Percentiles rank a stretch among this genome's conserved stretches.
Evolutionary conservation across 257 asterid genomes (phyloP).

Genomic region (Handroanthus guayacan): DNA sequence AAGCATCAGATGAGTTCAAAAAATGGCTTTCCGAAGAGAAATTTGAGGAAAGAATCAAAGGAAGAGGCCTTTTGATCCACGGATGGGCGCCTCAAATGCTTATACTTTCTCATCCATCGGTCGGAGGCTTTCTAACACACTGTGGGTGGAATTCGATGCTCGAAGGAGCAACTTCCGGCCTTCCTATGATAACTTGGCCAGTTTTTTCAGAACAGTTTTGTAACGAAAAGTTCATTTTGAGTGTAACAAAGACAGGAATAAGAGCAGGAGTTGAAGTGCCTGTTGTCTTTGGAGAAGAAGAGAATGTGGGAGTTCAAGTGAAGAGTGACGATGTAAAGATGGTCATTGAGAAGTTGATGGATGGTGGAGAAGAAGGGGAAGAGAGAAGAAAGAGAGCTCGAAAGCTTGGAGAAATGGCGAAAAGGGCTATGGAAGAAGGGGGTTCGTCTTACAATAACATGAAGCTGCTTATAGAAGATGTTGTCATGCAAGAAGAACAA

Average conservation of each 20-base stretch:
- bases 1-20: slow-evolving; percentile 39
- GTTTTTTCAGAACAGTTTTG: slow-evolving; percentile 63
- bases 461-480: slow-evolving; percentile 44
- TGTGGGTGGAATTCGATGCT: slow-evolving; percentile 76
- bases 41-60: slow-evolving; percentile 49
- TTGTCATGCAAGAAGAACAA: slow-evolving; percentile 30
- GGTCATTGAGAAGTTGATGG: slow-evolving; percentile 39
- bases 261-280: slow-evolving; percentile 55
- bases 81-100: slow-evolving; percentile 73
- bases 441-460: slow-evolving; percentile 48
- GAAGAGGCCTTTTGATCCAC: slow-evolving; percentile 45
- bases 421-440: slow-evolving; percentile 44
- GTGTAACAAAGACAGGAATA: slow-evolving; percentile 53
- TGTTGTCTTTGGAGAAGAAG: slow-evolving; percentile 46
- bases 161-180: slow-evolving; percentile 59
- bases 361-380: slow-evolving; percentile 50
- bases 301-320: slow-evolving; percentile 42
- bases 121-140: slow-evolving; percentile 67
- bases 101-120: slow-evolving; percentile 56
- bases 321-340: slow-evolving; percentile 32
- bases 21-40: slow-evolving; percentile 54
- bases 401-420: slow-evolving; percentile 49
- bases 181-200: slow-evolving; percentile 72
- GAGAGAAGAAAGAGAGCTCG: slow-evolving; percentile 49
- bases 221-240: slow-evolving; percentile 58